Conservation (phyloP, 2,329 filamentous ascomycete species). For the Cercospora zeae-maydis region DNA sequence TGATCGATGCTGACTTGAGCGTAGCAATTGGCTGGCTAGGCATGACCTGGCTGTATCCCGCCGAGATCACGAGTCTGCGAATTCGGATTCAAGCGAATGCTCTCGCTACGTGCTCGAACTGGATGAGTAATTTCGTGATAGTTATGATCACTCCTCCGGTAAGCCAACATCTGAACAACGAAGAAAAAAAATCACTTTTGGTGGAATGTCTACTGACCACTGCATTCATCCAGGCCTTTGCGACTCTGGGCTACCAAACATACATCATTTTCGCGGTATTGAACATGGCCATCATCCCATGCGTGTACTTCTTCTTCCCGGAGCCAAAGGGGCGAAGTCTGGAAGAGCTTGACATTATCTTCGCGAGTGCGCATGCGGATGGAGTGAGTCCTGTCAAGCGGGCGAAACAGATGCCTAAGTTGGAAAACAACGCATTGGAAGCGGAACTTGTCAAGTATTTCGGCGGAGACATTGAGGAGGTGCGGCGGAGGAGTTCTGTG, state of each 20-base stretch:
- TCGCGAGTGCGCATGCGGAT: constrained; percentile 10
- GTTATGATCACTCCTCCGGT: constrained; percentile 42
- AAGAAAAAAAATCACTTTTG: too few species aligned
- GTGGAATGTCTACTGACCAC: too few species aligned
- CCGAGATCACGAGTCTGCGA: constrained; percentile 43
- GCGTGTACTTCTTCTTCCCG: constrained; percentile 44
- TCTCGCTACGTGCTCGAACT: constrained; percentile 51
- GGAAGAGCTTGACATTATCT: constrained; percentile 27
- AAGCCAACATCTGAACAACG: constrained; percentile 31
- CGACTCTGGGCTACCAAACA: constrained; percentile 29
- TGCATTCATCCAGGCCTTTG: neutral
- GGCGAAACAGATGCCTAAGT: constrained; percentile 6
- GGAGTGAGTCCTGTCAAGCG: constrained; percentile 7
- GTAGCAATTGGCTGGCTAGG: constrained; percentile 31
- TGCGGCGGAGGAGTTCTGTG: constrained; percentile 3
- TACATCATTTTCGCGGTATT: constrained; percentile 49
- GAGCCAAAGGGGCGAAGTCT: constrained; percentile 24
- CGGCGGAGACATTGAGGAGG: constrained; percentile 9
- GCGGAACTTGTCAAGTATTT: constrained; percentile 8
- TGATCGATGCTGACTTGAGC: neutral
- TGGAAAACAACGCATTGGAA: neutral
- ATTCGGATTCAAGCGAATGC: constrained; percentile 54
- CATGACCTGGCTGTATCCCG: constrained; percentile 38
- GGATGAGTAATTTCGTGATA: constrained; percentile 22
- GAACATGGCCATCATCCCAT: constrained; percentile 15